Conservation (phyloP, 139 green algal genomes). For the Closterium sp. region DNA sequence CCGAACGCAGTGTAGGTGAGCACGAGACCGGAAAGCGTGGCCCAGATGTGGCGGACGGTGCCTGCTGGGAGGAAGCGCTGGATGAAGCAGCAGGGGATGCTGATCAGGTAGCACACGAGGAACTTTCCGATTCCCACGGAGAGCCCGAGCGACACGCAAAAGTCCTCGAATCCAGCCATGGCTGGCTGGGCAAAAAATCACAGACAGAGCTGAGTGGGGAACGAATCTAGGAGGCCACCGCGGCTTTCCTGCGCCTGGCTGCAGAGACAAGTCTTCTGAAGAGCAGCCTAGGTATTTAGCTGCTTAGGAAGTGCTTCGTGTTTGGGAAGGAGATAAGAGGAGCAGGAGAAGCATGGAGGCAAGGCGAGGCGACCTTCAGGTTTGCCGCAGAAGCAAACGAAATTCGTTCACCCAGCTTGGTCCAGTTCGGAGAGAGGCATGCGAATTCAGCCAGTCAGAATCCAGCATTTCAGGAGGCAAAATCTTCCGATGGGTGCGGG, state of each 20-base stretch:
- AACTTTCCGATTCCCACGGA: constrained; percentile 5
- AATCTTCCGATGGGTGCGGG: too few species aligned
- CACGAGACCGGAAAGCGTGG: constrained; percentile 1
- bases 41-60: constrained; percentile 18
- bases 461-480: too few species aligned
- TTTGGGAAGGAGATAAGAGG: too few species aligned
- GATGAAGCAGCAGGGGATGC: constrained; percentile 2
- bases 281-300: too few species aligned
- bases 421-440: too few species aligned
- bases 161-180: neutral
- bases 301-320: too few species aligned
- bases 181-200: neutral
- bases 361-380: too few species aligned
- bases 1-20: constrained; percentile 29
- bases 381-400: too few species aligned
- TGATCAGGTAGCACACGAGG: constrained; percentile 9
- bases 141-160: constrained; percentile 3
- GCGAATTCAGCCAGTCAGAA: too few species aligned
- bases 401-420: too few species aligned
- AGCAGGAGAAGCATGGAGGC: too few species aligned
- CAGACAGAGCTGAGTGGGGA: neutral
- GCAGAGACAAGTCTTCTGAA: neutral
- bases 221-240: neutral
- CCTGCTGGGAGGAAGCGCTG: neutral
- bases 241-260: neutral